A percentile compares a stretch with the other conserved stretches of the same genome.
Conservation (phyloP, 371 early-diverging fungal genomes). For the Apophysomyces variabilis region DNA sequence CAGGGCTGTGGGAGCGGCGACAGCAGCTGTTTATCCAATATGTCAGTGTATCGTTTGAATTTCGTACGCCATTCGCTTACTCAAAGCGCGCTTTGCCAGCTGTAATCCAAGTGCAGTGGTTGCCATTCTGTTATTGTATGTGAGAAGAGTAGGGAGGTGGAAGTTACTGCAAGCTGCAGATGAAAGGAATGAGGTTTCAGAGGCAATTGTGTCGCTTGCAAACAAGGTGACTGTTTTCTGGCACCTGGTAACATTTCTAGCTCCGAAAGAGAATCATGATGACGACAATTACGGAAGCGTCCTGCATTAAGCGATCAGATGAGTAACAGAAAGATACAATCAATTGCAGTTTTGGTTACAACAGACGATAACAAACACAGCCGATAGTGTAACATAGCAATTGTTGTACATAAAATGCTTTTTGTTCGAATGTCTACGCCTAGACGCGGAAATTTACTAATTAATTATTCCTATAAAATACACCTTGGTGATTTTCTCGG, state of each 20-base stretch:
- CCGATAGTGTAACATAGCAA: too few relatives aligned
- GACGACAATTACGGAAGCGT: not conserved
- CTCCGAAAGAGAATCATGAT: not conserved
- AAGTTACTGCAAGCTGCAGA: slow-evolving; percentile 9
- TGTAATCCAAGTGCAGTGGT: slow-evolving; percentile 56
- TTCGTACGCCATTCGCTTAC: slow-evolving; percentile 31
- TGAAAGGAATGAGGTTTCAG: slow-evolving; percentile 10
- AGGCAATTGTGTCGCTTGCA: not conserved
- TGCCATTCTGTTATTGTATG: slow-evolving; percentile 30
- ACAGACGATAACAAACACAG: too few relatives aligned
- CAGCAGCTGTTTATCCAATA: slow-evolving; percentile 23
- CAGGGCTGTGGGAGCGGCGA: slow-evolving; percentile 33
- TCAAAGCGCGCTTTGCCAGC: slow-evolving; percentile 52
- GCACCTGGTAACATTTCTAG: not conserved
- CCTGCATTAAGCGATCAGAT: too few relatives aligned
- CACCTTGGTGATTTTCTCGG: too few relatives aligned
- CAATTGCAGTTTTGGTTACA: too few relatives aligned
- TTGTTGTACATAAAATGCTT: too few relatives aligned
- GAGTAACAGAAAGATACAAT: too few relatives aligned
- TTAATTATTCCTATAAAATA: too few relatives aligned
- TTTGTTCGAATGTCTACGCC: too few relatives aligned
- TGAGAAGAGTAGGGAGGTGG: slow-evolving; percentile 46
- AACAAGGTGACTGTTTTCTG: slow-evolving; percentile 6
- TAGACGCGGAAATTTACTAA: too few relatives aligned
- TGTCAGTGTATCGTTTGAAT: slow-evolving; percentile 11